Evolutionary conservation across 1,284 basidiomycete species (phyloP), one percentile per base, ranked within the genome.

Genomic region (Fistulina hepatica): DNA sequence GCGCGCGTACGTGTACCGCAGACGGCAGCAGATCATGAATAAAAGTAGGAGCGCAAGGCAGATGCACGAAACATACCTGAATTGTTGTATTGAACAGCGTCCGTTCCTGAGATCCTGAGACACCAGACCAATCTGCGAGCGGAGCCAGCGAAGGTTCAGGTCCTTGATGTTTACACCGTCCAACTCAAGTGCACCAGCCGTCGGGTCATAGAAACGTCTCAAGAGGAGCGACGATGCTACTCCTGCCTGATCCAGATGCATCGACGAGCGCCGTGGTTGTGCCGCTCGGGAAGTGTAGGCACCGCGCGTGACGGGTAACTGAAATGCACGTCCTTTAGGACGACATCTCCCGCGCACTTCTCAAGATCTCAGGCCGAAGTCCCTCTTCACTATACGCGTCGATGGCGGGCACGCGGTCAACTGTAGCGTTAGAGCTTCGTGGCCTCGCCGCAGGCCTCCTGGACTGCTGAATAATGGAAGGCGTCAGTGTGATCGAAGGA

Each of bases 31-130:
- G n/a, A n/a, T n/a, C n/a, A n/a, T n/a, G n/a, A n/a, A n/a, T n/a
- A n/a, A n/a, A n/a, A n/a, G n/a, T n/a, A n/a, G n/a, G n/a, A n/a
- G n/a, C n/a, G n/a, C n/a, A n/a, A n/a, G n/a, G 17, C 3, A 19
- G 3, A 38, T 3, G 6, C 15, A 24, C 11, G 3, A 15, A 21
- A 31, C 28, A 31, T 16, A 31, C 61, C 45, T 54, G 58, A 49
- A 68, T 67, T 0, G 63, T 62, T 1, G 66, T 89, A 1, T 84
- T 81, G 57, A 95, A 95, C 1, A 97, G 67, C 0, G 73, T 80
- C 1, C 92, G 90, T 56, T 94, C 91, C n/a, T n/a, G n/a, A n/a
- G n/a, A n/a, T n/a, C n/a, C 59, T 95, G 90, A 2, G 81, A 82
- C 2, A 93, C 89, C 3, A 91, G 71, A 39, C 86, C 92, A 44